These are phyloP conservation scores for Colletotrichum sp. DNA, from an alignment of 2,329 filamentous ascomycete genomes.

Conservation along the genomic window DNA sequence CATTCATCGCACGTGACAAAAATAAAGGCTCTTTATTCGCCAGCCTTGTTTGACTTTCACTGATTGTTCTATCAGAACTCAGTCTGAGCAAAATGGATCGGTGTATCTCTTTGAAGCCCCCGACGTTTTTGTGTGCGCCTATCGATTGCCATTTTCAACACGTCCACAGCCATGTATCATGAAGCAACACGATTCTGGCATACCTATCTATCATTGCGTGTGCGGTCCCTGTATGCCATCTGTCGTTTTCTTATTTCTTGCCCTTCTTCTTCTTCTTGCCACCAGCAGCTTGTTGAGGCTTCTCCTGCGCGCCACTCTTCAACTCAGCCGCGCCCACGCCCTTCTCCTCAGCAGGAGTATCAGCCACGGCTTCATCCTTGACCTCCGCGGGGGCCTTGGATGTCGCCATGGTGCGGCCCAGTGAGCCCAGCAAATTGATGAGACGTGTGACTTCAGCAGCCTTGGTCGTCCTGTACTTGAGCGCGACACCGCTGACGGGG, in stretches of 20 bases:
- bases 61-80: not conserved
- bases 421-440: slow-evolving; percentile 74
- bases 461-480: slow-evolving; percentile 93
- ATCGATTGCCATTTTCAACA: not conserved
- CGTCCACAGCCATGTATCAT: not conserved
- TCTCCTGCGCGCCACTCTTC: slow-evolving; percentile 32
- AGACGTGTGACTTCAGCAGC: slow-evolving; percentile 87
- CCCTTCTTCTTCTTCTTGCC: slow-evolving; percentile 76
- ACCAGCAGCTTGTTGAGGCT: slow-evolving; percentile 32
- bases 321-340: slow-evolving; percentile 32
- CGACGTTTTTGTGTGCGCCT: not conserved
- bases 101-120: not conserved
- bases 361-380: slow-evolving; percentile 47
- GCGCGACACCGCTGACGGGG: slow-evolving; percentile 76
- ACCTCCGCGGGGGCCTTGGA: slow-evolving; percentile 49
- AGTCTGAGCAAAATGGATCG: not conserved
- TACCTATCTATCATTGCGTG: not conserved
- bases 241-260: slow-evolving; percentile 60
- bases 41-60: not conserved
- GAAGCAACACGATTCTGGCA: not conserved
- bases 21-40: not conserved
- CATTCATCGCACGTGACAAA: not conserved
- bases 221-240: not conserved
- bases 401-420: slow-evolving; percentile 68
- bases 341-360: slow-evolving; percentile 38